These are phyloP conservation scores for Senna siamea DNA, from an alignment of 306 rosid genomes.

Conservation along the genomic window DNA sequence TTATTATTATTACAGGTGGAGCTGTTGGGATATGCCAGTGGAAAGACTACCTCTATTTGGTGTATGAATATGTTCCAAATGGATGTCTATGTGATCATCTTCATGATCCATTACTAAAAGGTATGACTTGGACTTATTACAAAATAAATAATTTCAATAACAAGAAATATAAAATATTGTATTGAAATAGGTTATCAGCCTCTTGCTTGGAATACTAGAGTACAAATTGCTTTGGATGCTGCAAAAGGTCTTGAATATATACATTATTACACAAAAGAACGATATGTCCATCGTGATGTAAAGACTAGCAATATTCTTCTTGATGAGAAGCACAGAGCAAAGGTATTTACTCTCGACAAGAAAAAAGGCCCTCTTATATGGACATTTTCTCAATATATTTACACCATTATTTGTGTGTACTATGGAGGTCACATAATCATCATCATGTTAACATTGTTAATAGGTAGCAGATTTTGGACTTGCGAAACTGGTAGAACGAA, in stretches of 20 bases:
- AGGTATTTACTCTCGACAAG: no score
- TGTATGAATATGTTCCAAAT: constrained; percentile 74
- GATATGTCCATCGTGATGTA: constrained; percentile 84
- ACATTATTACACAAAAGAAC: constrained; percentile 77
- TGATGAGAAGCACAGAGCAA: constrained; percentile 71
- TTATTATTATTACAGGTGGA: constrained; percentile 66
- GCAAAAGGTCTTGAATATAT: constrained; percentile 91
- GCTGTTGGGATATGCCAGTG: constrained; percentile 80
- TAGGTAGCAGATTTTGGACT: constrained; percentile 93
- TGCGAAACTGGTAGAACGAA: constrained; percentile 74
- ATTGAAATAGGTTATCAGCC: constrained; percentile 66
- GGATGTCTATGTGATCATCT: constrained; percentile 83
- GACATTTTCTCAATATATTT: no score
- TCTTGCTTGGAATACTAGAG: constrained; percentile 83
- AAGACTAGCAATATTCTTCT: constrained; percentile 86
- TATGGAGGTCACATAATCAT: no score
- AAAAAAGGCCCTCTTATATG: no score
- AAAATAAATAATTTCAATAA: no score
- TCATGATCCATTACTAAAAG: constrained; percentile 78
- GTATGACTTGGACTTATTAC: no score
- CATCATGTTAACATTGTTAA: no score
- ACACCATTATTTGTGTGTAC: no score
- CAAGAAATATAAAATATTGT: constrained; percentile 20
- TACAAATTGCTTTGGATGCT: constrained; percentile 80
- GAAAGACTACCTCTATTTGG: constrained; percentile 85